Evolutionary conservation across 352 stramenopile species (phyloP).

Genomic region (Globisporangium canariense): DNA sequence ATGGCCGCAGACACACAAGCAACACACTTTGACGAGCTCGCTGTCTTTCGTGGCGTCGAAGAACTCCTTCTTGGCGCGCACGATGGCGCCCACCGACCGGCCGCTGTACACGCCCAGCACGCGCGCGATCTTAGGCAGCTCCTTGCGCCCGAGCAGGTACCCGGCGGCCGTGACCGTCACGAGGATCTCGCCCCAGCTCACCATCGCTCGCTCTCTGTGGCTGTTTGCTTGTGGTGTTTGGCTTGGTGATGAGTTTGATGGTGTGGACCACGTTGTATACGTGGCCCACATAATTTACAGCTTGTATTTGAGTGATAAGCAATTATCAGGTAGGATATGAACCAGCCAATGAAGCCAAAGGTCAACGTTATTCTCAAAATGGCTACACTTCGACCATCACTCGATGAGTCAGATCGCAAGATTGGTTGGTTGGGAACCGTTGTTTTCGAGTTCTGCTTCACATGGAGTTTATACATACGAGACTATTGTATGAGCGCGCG

Average conservation of each 20-base stretch:
- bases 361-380: too few species aligned
- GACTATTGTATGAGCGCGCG: neutral
- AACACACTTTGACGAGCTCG: conserved; percentile 61
- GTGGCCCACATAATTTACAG: too few species aligned
- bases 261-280: too few species aligned
- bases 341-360: neutral
- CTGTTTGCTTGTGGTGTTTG: neutral
- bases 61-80: conserved; percentile 82
- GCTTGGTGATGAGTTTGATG: too few species aligned
- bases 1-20: neutral
- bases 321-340: neutral
- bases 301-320: neutral
- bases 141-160: conserved; percentile 65
- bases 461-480: neutral
- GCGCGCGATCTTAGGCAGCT: conserved; percentile 66
- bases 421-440: neutral
- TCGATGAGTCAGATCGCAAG: too few species aligned
- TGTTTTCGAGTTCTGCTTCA: neutral
- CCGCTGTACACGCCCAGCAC: conserved; percentile 59
- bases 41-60: conserved; percentile 81
- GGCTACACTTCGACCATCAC: too few species aligned
- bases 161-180: conserved; percentile 62
- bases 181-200: conserved; percentile 64
- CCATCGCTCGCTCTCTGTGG: conserved; percentile 29
- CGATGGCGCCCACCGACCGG: conserved; percentile 58